Evolutionary conservation across 148 eudicot genomes (phyloP).

Genomic region (Silene uniflora): DNA sequence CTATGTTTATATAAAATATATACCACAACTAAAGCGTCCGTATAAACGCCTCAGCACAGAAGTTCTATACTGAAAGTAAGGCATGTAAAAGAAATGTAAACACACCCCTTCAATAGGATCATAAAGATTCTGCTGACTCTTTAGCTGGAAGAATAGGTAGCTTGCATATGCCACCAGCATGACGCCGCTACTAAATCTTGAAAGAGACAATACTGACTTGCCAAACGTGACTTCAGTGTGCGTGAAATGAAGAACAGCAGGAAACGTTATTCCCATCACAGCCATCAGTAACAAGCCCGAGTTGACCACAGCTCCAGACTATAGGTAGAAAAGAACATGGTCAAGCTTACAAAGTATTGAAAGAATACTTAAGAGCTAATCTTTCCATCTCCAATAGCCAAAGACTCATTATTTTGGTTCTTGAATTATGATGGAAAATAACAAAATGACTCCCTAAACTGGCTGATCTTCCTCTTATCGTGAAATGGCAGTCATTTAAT

Average conservation of each 20-base stretch:
- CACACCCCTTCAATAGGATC: slow-evolving; percentile 57
- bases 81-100: slow-evolving; percentile 11
- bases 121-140: slow-evolving; percentile 49
- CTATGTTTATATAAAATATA: too few relatives aligned
- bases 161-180: slow-evolving; percentile 96
- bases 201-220: slow-evolving; percentile 85
- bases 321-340: slow-evolving; percentile 17
- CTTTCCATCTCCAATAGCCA: too few relatives aligned
- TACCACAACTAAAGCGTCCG: not conserved
- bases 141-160: slow-evolving; percentile 83
- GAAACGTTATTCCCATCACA: slow-evolving; percentile 89
- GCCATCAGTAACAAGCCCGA: slow-evolving; percentile 95
- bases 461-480: too few relatives aligned
- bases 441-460: too few relatives aligned
- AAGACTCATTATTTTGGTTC: too few relatives aligned
- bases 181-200: slow-evolving; percentile 91
- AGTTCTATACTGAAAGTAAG: not conserved
- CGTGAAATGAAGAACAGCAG: slow-evolving; percentile 93
- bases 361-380: not conserved
- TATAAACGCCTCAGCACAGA: slow-evolving; percentile 3
- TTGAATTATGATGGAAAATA: too few relatives aligned
- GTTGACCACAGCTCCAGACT: slow-evolving; percentile 83
- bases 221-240: slow-evolving; percentile 83
- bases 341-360: slow-evolving; percentile 11
- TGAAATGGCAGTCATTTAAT: too few relatives aligned